Base-by-base conservation (phyloP, 352 stramenopile genomes). In the Globisporangium radiosum region DNA sequence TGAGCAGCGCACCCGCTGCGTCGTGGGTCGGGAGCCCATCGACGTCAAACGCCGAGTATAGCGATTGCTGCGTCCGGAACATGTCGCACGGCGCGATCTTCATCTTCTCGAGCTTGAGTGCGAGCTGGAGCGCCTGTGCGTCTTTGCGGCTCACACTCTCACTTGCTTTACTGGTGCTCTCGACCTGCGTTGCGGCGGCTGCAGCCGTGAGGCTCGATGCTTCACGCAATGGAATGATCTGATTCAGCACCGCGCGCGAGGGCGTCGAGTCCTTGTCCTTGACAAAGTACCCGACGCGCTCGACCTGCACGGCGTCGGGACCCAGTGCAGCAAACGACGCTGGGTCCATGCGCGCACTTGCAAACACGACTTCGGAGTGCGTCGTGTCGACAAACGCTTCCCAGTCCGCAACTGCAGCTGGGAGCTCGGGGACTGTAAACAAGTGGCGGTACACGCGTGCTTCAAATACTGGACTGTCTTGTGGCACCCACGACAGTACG, bases 251-350 rank as follows among this genome's bases (percentile, higher is more conserved):
- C 63, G 98, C 86, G 54, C 80, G 85, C 59, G 86, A 88, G 39
- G 82, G 62, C 4, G 86, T 95, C 55, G 95, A 97, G 73, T 99
- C 96, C 59, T 92, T 78, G 75, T 99, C 97, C 8, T 91, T 78
- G 40, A 98, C 94, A 79, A 99, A 99, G 79, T 99, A 99, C 25
- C 97, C 97, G 7, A 99, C 75, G 44, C 97, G 88, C 72, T 99
- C 97, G 73, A 99, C 98, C 80, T 99, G 96, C 62, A 98, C 89
- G 33, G 92, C 77, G 47, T 79, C 63, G 47, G 56, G 55, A 33
- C 86, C 38, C 53, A 70, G 87, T 56, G 75, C 80, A 39, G 64
- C 65, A 47, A 68, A 81, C 42, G 81, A 88, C 65, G 82, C 81
- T 0, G 75, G 71, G 48, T 98, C 94, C 49, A 98, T 71, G n/a